Base-by-base conservation (phyloP, 148 eudicot species). In the Fagopyrum esculentum region DNA sequence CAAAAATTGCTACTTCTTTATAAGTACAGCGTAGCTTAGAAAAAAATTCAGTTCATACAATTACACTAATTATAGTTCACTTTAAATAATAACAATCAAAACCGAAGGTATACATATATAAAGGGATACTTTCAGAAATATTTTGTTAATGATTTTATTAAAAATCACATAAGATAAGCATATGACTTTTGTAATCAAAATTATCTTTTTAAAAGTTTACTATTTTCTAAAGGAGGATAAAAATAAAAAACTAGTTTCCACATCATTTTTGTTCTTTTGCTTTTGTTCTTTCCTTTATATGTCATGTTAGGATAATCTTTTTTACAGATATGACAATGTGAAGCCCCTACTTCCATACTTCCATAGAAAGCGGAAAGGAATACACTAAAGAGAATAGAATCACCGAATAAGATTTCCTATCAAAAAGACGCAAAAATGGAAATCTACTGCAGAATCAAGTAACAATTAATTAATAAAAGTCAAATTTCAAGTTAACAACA, bases 261-360 rank as follows among this genome's bases (percentile, higher is more conserved):
- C 57, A 12, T 52, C n/a, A 15, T 52, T 52, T 35, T 35, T 35
- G 40, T 35, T 52, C 17, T 52, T 52, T 52, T 52, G n/a, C 6
- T 52, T 52, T 15, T 52, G n/a, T 52, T 52, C 57, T 15, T 52
- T 52, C n/a, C 40, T 35, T 35, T 35, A 35, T 35, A 35, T 35
- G 40, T 35, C 40, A 35, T 52, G 57, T 1, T 52, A 15, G 57
- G 57, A 9, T 29, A 29, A 61, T 61, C 68, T 61, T 61, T 13
- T 10, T 29, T 61, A 3, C 15, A 61, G 68, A 61, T 43, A 61
- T 12, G 15, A 61, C 13, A 61, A 61, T 61, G 68, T 4, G 4
- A 29, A 61, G 68, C 10, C 68, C 44, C 68, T 61, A 61, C 40
- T 61, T 61, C 68, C 43, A 61, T 61, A 61, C 43, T 61, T 61